Evolutionary conservation across 164 flowering plant genomes (phyloP).

Genomic region (Paratinospora sagittata): DNA sequence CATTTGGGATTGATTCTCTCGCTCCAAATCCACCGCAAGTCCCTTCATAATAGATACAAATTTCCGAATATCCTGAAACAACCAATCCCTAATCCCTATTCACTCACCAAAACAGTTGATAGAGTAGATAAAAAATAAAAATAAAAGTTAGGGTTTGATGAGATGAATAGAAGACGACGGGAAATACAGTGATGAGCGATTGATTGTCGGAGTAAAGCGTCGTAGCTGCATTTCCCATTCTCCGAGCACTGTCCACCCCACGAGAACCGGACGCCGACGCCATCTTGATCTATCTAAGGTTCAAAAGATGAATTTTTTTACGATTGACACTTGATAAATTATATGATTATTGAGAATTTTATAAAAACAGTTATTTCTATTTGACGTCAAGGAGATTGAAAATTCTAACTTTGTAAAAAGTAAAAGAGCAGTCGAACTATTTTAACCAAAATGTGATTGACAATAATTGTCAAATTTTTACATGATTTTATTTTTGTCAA

Average conservation of each 20-base stretch:
- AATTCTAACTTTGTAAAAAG: no score
- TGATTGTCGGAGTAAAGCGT: conserved; percentile 41
- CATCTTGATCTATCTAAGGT: conserved; percentile 16
- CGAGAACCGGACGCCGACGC: conserved; percentile 49
- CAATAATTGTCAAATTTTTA: no score
- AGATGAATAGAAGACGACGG: neutral
- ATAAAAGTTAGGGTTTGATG: conserved; percentile 6
- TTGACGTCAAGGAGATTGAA: no score
- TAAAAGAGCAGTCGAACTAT: no score
- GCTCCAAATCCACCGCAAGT: conserved; percentile 68
- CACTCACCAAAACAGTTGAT: neutral
- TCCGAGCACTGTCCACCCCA: conserved; percentile 19
- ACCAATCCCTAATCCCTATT: neutral
- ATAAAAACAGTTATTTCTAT: no score
- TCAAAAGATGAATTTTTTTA: neutral
- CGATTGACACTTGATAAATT: no score
- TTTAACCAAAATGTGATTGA: no score
- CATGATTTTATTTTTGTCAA: no score
- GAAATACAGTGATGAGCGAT: conserved; percentile 42
- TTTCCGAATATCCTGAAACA: conserved; percentile 62
- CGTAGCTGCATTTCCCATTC: conserved; percentile 35
- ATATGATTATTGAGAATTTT: no score
- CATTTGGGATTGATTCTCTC: conserved; percentile 34
- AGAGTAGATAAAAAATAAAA: neutral
- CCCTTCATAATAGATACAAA: conserved; percentile 41